Percentiles rank a stretch among this genome's conserved stretches.
phyloP scores from a whole-genome alignment of 192 early-diverging fungal species.

The Glomus cerebriforme region DNA sequence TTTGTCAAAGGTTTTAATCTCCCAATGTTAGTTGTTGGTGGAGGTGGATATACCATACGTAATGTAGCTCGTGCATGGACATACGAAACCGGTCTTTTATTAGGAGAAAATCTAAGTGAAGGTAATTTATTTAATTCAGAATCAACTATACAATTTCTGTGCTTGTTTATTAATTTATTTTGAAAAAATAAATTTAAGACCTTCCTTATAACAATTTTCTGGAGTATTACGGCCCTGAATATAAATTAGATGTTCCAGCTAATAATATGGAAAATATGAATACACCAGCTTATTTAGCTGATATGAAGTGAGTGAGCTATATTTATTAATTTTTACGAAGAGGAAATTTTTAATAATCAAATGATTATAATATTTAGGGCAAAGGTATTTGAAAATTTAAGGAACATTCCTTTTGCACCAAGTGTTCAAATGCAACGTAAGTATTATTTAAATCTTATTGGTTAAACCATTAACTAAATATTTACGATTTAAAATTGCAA shows the following conservation, averaged over 20 bases:
- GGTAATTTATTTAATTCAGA: constrained; percentile 36
- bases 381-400: constrained; percentile 71
- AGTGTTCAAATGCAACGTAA: constrained; percentile 79
- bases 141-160: background rate
- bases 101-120: constrained; percentile 71
- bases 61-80: constrained; percentile 97
- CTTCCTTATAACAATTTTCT: constrained; percentile 90
- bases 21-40: constrained; percentile 90
- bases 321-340: background rate
- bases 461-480: background rate
- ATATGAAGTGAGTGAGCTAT: constrained; percentile 66
- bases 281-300: constrained; percentile 80
- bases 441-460: background rate
- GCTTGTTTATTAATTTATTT: background rate
- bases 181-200: too few relatives aligned
- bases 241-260: constrained; percentile 79
- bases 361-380: constrained; percentile 25
- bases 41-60: constrained; percentile 97
- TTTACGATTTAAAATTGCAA: constrained; percentile 6
- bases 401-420: constrained; percentile 64
- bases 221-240: constrained; percentile 92
- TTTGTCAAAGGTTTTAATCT: constrained; percentile 93
- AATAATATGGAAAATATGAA: constrained; percentile 92
- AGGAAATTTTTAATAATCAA: background rate
- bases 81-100: constrained; percentile 87